A percentile compares a stretch with the other conserved stretches of the same genome.
Evolutionary conservation across 306 rosid genomes (phyloP).

Genomic region (Rosa rugosa): DNA sequence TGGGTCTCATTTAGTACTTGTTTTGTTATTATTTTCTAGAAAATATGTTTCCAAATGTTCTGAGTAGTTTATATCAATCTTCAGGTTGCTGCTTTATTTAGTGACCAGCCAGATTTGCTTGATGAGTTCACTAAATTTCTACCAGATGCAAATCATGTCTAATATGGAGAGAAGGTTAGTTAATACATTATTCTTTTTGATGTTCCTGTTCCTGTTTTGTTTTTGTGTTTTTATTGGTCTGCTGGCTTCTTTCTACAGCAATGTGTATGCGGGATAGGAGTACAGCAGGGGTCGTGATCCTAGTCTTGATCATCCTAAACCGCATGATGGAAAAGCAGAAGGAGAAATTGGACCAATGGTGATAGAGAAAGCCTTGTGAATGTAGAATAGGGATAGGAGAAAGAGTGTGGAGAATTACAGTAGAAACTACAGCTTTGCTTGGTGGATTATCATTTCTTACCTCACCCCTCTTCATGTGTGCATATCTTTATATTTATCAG

Average conservation of each 20-base stretch:
- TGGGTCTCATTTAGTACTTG: neutral
- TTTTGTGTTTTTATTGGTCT: neutral
- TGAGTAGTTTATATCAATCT: neutral
- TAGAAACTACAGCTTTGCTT: neutral
- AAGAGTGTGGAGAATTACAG: neutral
- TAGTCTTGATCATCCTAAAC: neutral
- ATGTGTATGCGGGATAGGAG: neutral
- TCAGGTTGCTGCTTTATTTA: conserved; percentile 7
- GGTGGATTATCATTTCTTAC: neutral
- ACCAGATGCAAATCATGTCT: neutral
- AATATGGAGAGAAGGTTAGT: neutral
- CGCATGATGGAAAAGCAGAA: neutral
- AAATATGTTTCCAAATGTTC: neutral
- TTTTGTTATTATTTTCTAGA: neutral
- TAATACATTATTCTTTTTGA: neutral
- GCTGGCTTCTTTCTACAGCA: neutral
- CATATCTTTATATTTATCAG: neutral
- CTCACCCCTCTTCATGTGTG: neutral
- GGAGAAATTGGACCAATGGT: neutral
- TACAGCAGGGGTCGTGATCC: neutral
- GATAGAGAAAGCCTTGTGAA: neutral
- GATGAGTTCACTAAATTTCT: conserved; percentile 5
- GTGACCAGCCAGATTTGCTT: conserved; percentile 1
- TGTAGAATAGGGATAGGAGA: neutral
- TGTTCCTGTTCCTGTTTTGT: neutral